phyloP scores from a whole-genome alignment of 257 asterid species.

The Verbena officinalis region DNA sequence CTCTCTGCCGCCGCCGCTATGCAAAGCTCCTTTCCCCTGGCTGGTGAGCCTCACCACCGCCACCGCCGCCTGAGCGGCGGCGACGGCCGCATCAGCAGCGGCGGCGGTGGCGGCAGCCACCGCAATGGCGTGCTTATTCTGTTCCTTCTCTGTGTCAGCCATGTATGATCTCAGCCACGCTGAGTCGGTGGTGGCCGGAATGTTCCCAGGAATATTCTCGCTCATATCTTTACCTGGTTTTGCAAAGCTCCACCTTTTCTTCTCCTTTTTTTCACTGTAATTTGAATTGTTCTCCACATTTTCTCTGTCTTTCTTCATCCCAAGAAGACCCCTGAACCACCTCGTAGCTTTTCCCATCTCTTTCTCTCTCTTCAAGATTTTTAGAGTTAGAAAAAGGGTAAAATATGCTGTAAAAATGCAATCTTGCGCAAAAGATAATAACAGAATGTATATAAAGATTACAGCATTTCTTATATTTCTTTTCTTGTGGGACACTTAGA shows the following conservation, averaged over 20 bases:
- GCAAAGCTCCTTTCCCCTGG: constrained; percentile 57
- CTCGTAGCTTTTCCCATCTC: constrained; percentile 87
- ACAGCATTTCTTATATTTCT: not conserved
- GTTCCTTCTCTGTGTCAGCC: constrained; percentile 64
- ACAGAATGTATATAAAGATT: constrained; percentile 20
- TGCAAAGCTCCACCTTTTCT: constrained; percentile 72
- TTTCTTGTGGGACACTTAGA: constrained; percentile 33
- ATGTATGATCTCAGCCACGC: constrained; percentile 68
- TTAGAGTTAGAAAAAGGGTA: not conserved
- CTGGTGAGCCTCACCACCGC: constrained; percentile 93
- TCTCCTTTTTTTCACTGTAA: constrained; percentile 54
- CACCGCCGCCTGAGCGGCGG: constrained; percentile 95
- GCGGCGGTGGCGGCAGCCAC: constrained; percentile 96
- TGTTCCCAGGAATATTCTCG: constrained; percentile 35
- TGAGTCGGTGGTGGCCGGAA: constrained; percentile 40
- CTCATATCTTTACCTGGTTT: constrained; percentile 48
- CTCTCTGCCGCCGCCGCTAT: constrained; percentile 57
- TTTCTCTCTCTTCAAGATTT: constrained; percentile 19
- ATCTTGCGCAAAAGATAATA: constrained; percentile 27
- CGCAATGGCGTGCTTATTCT: constrained; percentile 78
- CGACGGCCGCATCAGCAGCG: constrained; percentile 94
- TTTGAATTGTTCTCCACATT: constrained; percentile 48
- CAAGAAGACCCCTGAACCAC: constrained; percentile 82
- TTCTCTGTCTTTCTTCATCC: constrained; percentile 78
- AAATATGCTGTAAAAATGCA: constrained; percentile 18